Evolutionary conservation across 306 rosid genomes (phyloP).

Genomic region (Cucurbita pepo): DNA sequence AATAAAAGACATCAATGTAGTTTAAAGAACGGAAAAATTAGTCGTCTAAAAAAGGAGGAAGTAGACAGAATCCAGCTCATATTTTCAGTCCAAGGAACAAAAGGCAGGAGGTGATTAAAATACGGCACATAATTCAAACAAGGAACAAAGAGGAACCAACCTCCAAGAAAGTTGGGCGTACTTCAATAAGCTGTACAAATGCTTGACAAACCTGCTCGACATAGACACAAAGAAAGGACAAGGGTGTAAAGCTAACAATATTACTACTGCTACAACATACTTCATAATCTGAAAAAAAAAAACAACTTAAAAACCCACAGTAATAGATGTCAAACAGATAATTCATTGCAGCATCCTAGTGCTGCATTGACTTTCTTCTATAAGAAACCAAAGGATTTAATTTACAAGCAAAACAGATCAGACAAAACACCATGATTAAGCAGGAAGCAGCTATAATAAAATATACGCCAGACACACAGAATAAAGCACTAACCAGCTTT

Average conservation of each 20-base stretch:
- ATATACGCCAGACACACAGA: neutral
- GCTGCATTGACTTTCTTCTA: neutral
- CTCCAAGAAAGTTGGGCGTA: conserved; percentile 84
- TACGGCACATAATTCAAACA: neutral
- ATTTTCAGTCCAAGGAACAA: neutral
- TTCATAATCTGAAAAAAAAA: neutral
- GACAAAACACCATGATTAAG: neutral
- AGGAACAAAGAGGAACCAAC: conserved; percentile 16
- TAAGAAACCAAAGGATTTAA: neutral
- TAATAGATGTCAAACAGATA: neutral
- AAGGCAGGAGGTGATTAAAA: neutral
- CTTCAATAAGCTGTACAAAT: conserved; percentile 95
- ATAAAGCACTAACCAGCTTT: conserved; percentile 56
- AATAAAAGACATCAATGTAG: neutral
- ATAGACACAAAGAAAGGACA: neutral
- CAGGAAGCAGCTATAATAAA: neutral
- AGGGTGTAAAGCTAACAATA: neutral
- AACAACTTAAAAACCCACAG: neutral
- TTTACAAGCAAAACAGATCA: neutral
- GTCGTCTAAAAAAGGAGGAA: neutral
- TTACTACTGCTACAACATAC: neutral
- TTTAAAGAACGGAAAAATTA: neutral
- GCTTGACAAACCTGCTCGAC: conserved; percentile 81
- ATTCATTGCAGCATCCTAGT: neutral
- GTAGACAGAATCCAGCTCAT: neutral